phyloP scores from a whole-genome alignment of 2,329 filamentous ascomycete species.

The Blastomyces silverae region DNA sequence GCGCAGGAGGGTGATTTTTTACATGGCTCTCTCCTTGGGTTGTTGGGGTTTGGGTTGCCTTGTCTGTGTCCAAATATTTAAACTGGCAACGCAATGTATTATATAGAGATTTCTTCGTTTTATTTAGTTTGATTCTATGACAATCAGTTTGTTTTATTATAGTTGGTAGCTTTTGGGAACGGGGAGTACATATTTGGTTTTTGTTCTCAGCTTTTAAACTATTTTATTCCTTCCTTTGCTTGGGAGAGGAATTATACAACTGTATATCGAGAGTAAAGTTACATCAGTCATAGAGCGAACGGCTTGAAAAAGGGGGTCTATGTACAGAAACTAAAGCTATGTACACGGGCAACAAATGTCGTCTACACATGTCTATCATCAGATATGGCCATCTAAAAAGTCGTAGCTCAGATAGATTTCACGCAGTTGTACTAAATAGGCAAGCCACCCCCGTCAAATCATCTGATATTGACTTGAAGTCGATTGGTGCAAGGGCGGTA shows the following conservation, averaged over 20 bases:
- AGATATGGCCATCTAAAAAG: not conserved
- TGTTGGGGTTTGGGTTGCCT: not conserved
- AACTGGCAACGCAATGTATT: not conserved
- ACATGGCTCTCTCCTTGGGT: not conserved
- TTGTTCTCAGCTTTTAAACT: not conserved
- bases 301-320: no score
- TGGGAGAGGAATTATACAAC: not conserved
- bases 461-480: not conserved
- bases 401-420: not conserved
- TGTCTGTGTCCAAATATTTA: not conserved
- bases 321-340: not conserved
- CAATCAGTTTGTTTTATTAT: not conserved
- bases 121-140: not conserved
- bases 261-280: not conserved
- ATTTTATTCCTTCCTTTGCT: not conserved
- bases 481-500: not conserved
- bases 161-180: not conserved
- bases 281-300: not conserved
- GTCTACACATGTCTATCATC: not conserved
- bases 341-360: no score
- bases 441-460: not conserved
- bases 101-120: not conserved
- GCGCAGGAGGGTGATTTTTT: not conserved
- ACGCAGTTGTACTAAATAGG: not conserved
- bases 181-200: not conserved